phyloP scores from a whole-genome alignment of 331 rosid genomes.

The Malus hybrid region DNA sequence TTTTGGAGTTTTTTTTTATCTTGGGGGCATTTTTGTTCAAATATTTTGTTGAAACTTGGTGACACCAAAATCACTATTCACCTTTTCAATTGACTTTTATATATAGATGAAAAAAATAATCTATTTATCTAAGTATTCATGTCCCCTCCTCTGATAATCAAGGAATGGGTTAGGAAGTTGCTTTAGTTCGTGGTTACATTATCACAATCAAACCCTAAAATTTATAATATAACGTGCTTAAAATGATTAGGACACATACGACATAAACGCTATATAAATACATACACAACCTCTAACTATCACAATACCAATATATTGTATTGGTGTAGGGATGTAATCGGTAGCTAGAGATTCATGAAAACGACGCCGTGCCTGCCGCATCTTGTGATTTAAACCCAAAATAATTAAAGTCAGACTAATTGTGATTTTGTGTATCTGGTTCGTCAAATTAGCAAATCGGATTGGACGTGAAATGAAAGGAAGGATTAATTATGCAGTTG shows the following conservation, averaged over 20 bases:
- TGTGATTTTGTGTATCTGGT: no score
- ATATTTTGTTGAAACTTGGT: no score
- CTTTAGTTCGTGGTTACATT: conserved; percentile 3
- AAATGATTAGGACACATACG: background rate
- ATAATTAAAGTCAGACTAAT: no score
- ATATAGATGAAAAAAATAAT: no score
- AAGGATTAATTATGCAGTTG: no score
- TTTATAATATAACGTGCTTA: background rate
- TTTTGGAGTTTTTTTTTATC: no score
- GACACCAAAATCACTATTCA: no score
- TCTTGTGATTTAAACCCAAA: no score
- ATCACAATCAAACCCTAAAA: background rate
- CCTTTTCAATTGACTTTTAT: no score
- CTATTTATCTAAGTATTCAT: background rate
- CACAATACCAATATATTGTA: background rate
- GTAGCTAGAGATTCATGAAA: background rate
- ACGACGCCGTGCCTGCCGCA: conserved; percentile 4
- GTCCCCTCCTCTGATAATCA: background rate
- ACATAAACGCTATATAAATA: background rate
- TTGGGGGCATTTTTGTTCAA: no score
- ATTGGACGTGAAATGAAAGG: no score
- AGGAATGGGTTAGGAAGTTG: background rate
- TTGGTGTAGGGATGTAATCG: background rate
- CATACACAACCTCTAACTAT: background rate
- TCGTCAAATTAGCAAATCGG: no score